Base-by-base conservation (phyloP, 768 basidiomycete species). In the Serendipita vermifera region DNA sequence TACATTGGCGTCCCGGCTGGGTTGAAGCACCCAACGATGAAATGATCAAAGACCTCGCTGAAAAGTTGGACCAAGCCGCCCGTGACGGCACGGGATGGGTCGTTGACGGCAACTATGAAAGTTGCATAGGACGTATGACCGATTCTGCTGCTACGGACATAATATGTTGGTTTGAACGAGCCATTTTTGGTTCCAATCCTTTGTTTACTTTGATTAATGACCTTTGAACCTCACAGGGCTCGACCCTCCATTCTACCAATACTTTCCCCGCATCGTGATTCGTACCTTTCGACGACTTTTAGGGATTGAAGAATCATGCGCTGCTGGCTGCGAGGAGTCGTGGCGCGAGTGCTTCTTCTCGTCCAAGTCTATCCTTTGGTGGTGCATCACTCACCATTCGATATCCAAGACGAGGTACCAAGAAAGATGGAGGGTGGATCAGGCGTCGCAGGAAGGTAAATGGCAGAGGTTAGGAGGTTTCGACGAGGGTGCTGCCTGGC, bases 71-170 rank as follows among this genome's bases (percentile, higher is more conserved):
- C 9, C 20, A 51, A 5, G 46, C 46, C 9, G 46, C 24, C 9
- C 22, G 22, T 1, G 31, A 20, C 6, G 15, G 27, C 46, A 20
- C 20, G 24, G 46, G 46, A 4, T 51, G 46, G 46, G 22, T 51
- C 29, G 27, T 51, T 9, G 46, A 51, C 46, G 46, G 46, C 15
- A 51, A 51, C 46, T 51, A 51, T 51, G 46, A 51, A 51, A 51
- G 20, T 15, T 26, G 31, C n/a, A 51, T n/a, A 15, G 27, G 27
- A 22, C 22, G 20, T 9, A 51, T 51, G 46, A 51, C 31, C 22
- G 46, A 51, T n/a, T 7, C 4, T 22, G 24, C 24, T 26, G 46
- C 46, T 20, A 51, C 15, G 24, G 46, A 51, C n/a, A 51, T 51
- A 17, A 51, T 51, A 26, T 51, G 46, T 51, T 15, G 31, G 46